Base-by-base conservation (phyloP, 805 yeast species). In the Kazachstania taianensis region DNA sequence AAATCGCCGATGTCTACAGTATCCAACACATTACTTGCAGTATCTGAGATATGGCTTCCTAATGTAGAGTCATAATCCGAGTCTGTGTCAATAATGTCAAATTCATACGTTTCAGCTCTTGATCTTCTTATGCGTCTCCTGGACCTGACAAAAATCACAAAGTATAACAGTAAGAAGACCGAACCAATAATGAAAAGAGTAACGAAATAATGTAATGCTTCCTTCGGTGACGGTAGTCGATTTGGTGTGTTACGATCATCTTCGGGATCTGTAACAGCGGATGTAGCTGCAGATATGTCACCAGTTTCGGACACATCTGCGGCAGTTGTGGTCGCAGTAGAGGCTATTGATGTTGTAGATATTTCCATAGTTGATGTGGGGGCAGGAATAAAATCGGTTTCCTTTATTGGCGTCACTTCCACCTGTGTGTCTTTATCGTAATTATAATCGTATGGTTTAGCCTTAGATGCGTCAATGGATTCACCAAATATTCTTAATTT, bases 401-500 rank as follows among this genome's bases (percentile, higher is more conserved):
- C 30, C 2, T 29, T 20, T 26, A 35, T 33, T 23, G 30, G 30
- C 2, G 14, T 15, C 19, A 24, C 20, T 7, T 32, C 5, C 8
- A 38, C 33, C 5, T 28, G 7, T 3, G 31, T 18, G 9, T 20
- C 28, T 4, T 17, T 25, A 5, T 25, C 32, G 7, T 25, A 20
- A 23, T 26, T 34, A 24, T 32, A 26, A 14, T 37, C 37, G 10
- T 18, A 63, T 31, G 67, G 60, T 48, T 69, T 71, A 1, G 81
- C 84, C 56, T 74, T 71, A 10, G 70, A 49, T 1, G 77, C 69
- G 57, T 83, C 87, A 28, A 66, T 67, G 14, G 78, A 63, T 55
- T 80, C 89, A 18, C 98, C 98, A 67, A 82, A 92, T 10, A 87
- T 62, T 30, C 75, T 73, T 52, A 92, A 56, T 53, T 76, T 79